Evolutionary conservation across 2,329 filamentous ascomycete genomes (phyloP).

Genomic region (Penicillium sp.): DNA sequence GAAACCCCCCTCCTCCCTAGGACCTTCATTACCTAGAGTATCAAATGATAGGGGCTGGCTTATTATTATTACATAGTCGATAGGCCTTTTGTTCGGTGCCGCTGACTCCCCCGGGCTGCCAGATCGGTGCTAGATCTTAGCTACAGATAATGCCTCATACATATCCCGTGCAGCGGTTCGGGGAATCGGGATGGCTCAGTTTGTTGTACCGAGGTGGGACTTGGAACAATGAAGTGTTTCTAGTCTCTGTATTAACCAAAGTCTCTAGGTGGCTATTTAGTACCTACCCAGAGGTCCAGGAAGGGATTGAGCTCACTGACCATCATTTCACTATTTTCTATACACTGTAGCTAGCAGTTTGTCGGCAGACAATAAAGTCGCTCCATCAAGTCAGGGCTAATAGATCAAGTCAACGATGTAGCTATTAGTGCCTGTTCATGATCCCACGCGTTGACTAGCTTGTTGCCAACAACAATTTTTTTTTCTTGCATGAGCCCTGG

Average conservation of each 20-base stretch:
- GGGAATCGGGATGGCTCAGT: neutral
- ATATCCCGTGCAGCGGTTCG: constrained; percentile 13
- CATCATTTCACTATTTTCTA: no score
- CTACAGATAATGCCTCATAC: constrained; percentile 36
- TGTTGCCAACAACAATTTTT: constrained; percentile 3
- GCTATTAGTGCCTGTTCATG: neutral
- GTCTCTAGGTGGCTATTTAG: no score
- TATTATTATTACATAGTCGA: neutral
- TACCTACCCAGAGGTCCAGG: neutral
- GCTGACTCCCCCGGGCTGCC: constrained; percentile 23
- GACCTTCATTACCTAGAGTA: neutral
- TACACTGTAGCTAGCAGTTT: neutral
- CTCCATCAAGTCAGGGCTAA: neutral
- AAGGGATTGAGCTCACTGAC: no score
- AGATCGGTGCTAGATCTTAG: constrained; percentile 31
- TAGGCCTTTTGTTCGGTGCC: constrained; percentile 1
- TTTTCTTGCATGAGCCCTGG: constrained; percentile 1
- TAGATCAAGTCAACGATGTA: neutral
- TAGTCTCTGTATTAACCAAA: neutral
- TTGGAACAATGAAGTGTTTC: neutral
- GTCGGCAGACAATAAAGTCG: no score
- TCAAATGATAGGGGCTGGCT: neutral
- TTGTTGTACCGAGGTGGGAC: constrained; percentile 6
- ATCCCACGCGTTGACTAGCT: neutral
- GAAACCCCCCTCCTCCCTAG: neutral